A percentile compares a stretch with the other conserved stretches of the same genome.
Conservation (phyloP, 2,329 filamentous ascomycete genomes). For the Ascomycota sp. region DNA sequence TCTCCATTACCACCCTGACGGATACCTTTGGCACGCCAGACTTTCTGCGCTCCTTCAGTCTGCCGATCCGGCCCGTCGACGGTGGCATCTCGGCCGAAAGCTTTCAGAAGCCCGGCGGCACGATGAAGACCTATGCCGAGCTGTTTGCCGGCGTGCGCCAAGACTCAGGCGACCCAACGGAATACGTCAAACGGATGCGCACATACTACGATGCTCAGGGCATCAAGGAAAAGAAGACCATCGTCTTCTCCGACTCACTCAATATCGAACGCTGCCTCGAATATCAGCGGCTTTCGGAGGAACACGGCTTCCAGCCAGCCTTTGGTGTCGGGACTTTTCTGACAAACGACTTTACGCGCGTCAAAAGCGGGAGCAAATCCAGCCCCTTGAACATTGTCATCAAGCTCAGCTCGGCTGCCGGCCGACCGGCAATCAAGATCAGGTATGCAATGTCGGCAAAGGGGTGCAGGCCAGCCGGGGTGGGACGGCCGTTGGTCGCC, state of each 20-base stretch:
- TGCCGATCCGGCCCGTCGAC: constrained; percentile 30
- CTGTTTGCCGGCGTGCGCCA: constrained; percentile 71
- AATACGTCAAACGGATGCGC: constrained; percentile 61
- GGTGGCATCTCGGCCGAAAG: constrained; percentile 20
- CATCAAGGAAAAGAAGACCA: constrained; percentile 62
- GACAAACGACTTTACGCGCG: constrained; percentile 77
- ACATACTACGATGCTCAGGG: constrained; percentile 60
- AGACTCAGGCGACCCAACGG: constrained; percentile 69
- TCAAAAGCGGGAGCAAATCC: constrained; percentile 59
- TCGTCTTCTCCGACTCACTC: constrained; percentile 91
- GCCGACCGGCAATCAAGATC: constrained; percentile 75
- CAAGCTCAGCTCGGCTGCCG: constrained; percentile 73
- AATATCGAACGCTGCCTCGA: constrained; percentile 79
- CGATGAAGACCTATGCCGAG: constrained; percentile 50
- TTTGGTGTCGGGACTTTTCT: constrained; percentile 94
- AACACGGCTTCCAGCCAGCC: constrained; percentile 59
- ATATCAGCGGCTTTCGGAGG: constrained; percentile 70
- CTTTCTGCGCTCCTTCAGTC: constrained; percentile 70
- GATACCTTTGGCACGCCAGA: constrained; percentile 89
- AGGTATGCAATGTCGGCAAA: constrained; percentile 19
- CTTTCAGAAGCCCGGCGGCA: constrained; percentile 18
- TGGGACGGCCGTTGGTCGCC: not conserved
- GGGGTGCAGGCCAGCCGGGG: not conserved
- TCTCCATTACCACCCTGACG: constrained; percentile 78
- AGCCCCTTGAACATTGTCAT: constrained; percentile 93